phyloP scores from a whole-genome alignment of 2,329 filamentous ascomycete genomes.

The Microcera coccophila region DNA sequence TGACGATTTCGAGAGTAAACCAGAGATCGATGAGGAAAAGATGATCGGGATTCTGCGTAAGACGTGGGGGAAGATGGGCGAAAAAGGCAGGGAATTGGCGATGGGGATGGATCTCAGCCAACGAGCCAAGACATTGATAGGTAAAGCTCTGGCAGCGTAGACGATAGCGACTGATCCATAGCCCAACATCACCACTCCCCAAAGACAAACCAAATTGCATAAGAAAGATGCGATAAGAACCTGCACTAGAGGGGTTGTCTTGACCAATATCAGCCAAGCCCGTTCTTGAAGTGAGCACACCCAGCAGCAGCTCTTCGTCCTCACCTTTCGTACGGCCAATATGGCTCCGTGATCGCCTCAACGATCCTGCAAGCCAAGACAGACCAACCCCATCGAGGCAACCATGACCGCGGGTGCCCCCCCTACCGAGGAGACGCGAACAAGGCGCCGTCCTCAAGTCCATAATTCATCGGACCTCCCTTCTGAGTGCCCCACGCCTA shows the following conservation, averaged over 20 bases:
- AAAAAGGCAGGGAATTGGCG: constrained; percentile 59
- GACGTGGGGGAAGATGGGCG: constrained; percentile 74
- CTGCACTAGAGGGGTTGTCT: too few relatives aligned
- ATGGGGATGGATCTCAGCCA: constrained; percentile 62
- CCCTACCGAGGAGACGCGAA: neutral
- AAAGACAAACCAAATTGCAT: too few relatives aligned
- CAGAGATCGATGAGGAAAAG: constrained; percentile 70
- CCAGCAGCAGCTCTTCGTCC: too few relatives aligned
- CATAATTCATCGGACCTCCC: constrained; percentile 6
- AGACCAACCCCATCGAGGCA: too few relatives aligned
- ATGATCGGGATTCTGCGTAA: constrained; percentile 66
- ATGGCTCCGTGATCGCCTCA: too few relatives aligned
- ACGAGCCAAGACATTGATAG: constrained; percentile 57
- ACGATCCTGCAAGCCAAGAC: too few relatives aligned
- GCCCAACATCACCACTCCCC: too few relatives aligned
- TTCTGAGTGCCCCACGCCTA: neutral
- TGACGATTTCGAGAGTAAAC: constrained; percentile 68
- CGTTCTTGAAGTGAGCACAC: too few relatives aligned
- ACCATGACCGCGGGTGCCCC: too few relatives aligned
- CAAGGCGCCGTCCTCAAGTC: neutral
- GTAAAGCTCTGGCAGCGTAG: constrained; percentile 51
- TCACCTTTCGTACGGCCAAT: too few relatives aligned
- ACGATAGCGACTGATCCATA: neutral
- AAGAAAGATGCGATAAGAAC: too few relatives aligned
- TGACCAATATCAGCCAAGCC: too few relatives aligned